Evolutionary conservation across 2,329 filamentous ascomycete species (phyloP).

Genomic region (Sporothrix humicola): DNA sequence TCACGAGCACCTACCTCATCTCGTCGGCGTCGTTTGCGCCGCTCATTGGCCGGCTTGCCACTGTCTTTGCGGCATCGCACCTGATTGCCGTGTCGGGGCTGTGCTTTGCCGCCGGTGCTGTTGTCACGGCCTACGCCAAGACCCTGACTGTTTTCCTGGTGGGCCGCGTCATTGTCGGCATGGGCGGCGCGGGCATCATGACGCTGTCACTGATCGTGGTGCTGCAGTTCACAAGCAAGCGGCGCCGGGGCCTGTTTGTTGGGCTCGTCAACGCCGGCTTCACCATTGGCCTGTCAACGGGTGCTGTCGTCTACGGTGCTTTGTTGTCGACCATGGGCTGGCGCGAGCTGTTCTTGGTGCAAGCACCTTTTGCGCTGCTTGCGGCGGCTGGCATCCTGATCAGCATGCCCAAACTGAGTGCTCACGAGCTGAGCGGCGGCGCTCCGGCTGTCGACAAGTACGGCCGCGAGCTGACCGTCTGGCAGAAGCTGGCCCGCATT

Average conservation of each 20-base stretch:
- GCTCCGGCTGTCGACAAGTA: background rate
- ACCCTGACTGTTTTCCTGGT: constrained; percentile 68
- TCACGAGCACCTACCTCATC: constrained; percentile 76
- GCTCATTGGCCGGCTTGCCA: constrained; percentile 72
- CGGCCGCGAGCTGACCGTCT: constrained; percentile 46
- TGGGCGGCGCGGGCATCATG: constrained; percentile 74
- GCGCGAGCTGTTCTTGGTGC: constrained; percentile 75
- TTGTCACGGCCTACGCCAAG: constrained; percentile 67
- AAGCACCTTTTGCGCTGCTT: constrained; percentile 67
- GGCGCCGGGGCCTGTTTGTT: constrained; percentile 72
- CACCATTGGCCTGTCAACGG: constrained; percentile 44
- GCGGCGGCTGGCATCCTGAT: constrained; percentile 68
- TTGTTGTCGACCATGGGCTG: constrained; percentile 63
- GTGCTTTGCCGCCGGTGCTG: constrained; percentile 63
- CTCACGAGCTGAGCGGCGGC: constrained; percentile 35
- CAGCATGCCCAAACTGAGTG: constrained; percentile 60
- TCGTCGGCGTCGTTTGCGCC: constrained; percentile 68
- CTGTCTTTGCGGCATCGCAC: constrained; percentile 72
- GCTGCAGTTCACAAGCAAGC: constrained; percentile 72
- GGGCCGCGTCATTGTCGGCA: constrained; percentile 70
- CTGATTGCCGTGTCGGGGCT: constrained; percentile 68
- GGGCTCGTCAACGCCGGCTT: constrained; percentile 72
- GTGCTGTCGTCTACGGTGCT: constrained; percentile 45
- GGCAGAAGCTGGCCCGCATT: constrained; percentile 65
- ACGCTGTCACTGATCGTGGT: constrained; percentile 76